Percentiles rank a stretch among this genome's conserved stretches.
Conservation (phyloP, 2,329 filamentous ascomycete species). For the Cladosporium sp. region DNA sequence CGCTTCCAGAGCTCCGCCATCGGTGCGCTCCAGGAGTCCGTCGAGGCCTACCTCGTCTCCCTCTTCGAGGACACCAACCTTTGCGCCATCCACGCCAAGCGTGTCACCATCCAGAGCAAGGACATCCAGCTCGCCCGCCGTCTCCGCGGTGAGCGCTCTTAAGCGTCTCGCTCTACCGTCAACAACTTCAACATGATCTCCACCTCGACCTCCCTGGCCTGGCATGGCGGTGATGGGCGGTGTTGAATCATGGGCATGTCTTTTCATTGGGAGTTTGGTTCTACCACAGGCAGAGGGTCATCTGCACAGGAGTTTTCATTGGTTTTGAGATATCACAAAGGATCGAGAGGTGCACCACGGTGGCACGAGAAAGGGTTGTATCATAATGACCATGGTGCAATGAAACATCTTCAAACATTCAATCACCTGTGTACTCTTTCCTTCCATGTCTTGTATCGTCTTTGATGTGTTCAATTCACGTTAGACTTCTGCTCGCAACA, state of each 20-base stretch:
- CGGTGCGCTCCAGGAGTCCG: slow-evolving; percentile 85
- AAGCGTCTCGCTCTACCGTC: slow-evolving; percentile 29
- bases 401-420: slow-evolving; percentile 11
- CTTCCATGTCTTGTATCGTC: neutral
- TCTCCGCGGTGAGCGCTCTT: slow-evolving; percentile 53
- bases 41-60: slow-evolving; percentile 94
- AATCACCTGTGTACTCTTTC: neutral
- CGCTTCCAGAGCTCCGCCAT: slow-evolving; percentile 97
- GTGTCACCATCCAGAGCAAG: slow-evolving; percentile 87
- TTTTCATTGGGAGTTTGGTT: slow-evolving; percentile 23
- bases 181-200: slow-evolving; percentile 21
- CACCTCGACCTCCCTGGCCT: slow-evolving; percentile 28
- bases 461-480: neutral
- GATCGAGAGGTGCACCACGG: slow-evolving; percentile 23
- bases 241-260: slow-evolving; percentile 21
- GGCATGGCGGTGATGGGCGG: slow-evolving; percentile 29
- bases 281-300: slow-evolving; percentile 20
- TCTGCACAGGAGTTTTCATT: slow-evolving; percentile 18
- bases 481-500: too few species aligned
- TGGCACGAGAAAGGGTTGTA: slow-evolving; percentile 26
- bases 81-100: slow-evolving; percentile 93
- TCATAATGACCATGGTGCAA: slow-evolving; percentile 38
- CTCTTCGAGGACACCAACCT: slow-evolving; percentile 96
- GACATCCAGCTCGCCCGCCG: slow-evolving; percentile 84
- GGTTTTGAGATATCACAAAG: slow-evolving; percentile 31